Conservation (phyloP, 2,329 filamentous ascomycete genomes). For the Ceratocystis colombiana region DNA sequence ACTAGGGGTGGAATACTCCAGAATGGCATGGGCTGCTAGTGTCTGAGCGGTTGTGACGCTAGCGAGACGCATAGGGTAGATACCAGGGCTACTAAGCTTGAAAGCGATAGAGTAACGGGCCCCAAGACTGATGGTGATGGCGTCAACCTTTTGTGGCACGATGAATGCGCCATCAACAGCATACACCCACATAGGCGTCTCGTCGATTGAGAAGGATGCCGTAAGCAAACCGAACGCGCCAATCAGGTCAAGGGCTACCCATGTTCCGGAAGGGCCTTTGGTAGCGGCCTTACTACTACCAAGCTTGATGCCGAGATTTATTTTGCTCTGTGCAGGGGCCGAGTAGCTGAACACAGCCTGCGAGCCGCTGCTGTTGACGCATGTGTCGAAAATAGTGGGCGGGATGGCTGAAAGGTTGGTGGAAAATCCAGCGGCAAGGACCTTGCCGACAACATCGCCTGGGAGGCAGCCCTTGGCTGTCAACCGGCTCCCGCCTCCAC, state of each 20-base stretch:
- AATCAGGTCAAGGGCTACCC: conserved; percentile 47
- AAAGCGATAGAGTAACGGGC: conserved; percentile 45
- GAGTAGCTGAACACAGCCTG: conserved; percentile 38
- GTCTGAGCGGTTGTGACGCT: conserved; percentile 44
- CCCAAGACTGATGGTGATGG: conserved; percentile 41
- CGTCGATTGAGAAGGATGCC: conserved; percentile 41
- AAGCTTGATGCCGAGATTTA: not conserved
- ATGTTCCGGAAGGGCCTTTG: conserved; percentile 31
- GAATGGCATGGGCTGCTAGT: conserved; percentile 42
- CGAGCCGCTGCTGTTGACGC: conserved; percentile 38
- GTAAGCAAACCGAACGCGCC: conserved; percentile 41
- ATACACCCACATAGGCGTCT: conserved; percentile 45
- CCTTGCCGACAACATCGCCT: conserved; percentile 15
- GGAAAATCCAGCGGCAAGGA: conserved; percentile 21
- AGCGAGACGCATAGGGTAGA: conserved; percentile 47
- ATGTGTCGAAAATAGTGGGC: conserved; percentile 38
- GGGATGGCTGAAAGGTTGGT: conserved; percentile 33
- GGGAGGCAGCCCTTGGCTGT: conserved; percentile 37
- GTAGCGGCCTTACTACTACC: not conserved
- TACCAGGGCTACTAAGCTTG: conserved; percentile 38
- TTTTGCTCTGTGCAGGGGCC: conserved; percentile 22
- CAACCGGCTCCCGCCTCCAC: conserved; percentile 31
- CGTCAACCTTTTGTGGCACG: conserved; percentile 41
- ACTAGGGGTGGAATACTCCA: conserved; percentile 34
- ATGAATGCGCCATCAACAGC: conserved; percentile 47